These are phyloP conservation scores for Backusella mclennaniae DNA, from an alignment of 192 early-diverging fungal species.

Conservation along the genomic window DNA sequence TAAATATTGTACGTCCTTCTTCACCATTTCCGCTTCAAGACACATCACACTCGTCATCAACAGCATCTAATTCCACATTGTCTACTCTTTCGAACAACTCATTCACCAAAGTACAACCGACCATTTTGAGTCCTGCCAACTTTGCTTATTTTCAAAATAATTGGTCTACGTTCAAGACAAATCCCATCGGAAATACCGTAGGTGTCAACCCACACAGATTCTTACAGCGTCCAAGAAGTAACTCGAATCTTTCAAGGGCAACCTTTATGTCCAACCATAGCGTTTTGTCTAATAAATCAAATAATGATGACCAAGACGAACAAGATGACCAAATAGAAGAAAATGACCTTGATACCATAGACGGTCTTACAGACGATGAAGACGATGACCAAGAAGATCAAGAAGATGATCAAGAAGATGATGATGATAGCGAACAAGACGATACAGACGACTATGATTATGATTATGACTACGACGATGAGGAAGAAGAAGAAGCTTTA, in stretches of 20 bases:
- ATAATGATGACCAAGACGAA: not conserved
- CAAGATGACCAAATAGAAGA: conserved; percentile 1
- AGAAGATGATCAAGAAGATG: not conserved
- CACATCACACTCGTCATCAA: conserved; percentile 22
- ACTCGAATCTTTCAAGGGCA: conserved; percentile 15
- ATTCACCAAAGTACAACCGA: conserved; percentile 11
- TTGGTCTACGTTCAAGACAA: not conserved
- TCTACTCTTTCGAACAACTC: conserved; percentile 7
- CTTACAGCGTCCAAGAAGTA: conserved; percentile 14
- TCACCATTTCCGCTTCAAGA: conserved; percentile 14
- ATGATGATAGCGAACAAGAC: not conserved
- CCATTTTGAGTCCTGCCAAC: conserved; percentile 17
- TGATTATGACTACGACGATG: not conserved
- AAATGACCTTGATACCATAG: conserved; percentile 14
- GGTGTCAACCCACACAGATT: conserved; percentile 12
- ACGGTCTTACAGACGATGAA: conserved; percentile 20
- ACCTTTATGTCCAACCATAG: not conserved
- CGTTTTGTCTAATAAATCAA: not conserved
- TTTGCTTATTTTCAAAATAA: conserved; percentile 4
- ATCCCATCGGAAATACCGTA: conserved; percentile 4
- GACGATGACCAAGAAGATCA: not conserved
- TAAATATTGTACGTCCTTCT: conserved; percentile 30
- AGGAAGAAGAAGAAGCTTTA: not conserved
- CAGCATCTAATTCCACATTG: conserved; percentile 18
- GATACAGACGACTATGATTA: not conserved